Base-by-base conservation (phyloP, 2,329 filamentous ascomycete species). In the Penicillium brasilianum region DNA sequence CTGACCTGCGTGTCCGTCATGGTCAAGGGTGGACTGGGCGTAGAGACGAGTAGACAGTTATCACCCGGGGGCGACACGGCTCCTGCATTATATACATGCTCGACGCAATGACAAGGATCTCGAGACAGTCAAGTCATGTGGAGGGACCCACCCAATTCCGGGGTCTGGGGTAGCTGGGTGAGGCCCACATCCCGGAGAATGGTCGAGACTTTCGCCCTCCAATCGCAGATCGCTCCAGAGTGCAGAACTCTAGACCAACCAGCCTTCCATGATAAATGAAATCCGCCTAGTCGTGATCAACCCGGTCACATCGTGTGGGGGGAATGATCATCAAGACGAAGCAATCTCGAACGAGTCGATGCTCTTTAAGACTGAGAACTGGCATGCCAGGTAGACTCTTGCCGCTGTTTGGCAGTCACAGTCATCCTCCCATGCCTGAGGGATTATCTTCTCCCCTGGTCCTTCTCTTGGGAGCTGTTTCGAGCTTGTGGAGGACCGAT, bases 401-500 rank as follows among this genome's bases (percentile, higher is more conserved):
- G 5, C 20, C 25, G 4, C 20, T 43, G 18, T 18, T 43, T 6
- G 16, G 13, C 34, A 16, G 34, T 6, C 11, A 39, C 6, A 14
- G 16, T 7, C 7, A 39, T 18, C 16, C 7, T 18, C n/a, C 16
- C 37, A 8, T 7, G 37, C 6, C 6, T 16, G 16, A 39, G 37
- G n/a, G 37, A 39, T 25, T 20, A 25, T 25, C 11, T 6, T 44
- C 30, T 20, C 48, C 30, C 30, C 30, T 11, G 10, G 30, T 51
- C 16, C 18, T 34, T 34, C 7, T 28, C 44, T 30, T 49, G 16
- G 18, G 20, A 16, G n/a, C 39, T 16, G 2, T 30, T 41, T 20
- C 39, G 28, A 41, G 18, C 53, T 25, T 18, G 60, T 62, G 60
- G 60, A 57, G 57, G 57, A 37, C 37, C 54, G 22, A 18, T 50